A percentile compares a stretch with the other conserved stretches of the same genome.
These are phyloP conservation scores for Verruconis gallopava DNA, from an alignment of 2,329 filamentous ascomycete genomes.

Conservation along the genomic window DNA sequence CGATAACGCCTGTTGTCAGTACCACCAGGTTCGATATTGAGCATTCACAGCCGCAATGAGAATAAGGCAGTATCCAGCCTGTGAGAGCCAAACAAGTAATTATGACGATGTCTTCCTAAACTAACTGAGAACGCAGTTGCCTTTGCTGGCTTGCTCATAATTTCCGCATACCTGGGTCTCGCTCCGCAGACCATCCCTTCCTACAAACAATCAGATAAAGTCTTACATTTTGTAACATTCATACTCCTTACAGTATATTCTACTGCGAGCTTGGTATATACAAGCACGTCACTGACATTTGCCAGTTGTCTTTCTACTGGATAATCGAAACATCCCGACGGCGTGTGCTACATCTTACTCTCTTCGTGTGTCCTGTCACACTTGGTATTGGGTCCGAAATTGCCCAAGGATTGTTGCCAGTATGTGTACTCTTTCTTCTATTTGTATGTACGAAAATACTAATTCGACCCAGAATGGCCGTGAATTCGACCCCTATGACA, in stretches of 20 bases:
- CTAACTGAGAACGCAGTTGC: constrained; percentile 13
- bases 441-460: not conserved
- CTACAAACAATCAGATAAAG: constrained; percentile 69
- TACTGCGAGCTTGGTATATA: too few relatives aligned
- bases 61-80: constrained; percentile 44
- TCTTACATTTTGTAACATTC: constrained; percentile 77
- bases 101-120: not conserved
- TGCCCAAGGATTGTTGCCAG: constrained; percentile 57
- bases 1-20: too few relatives aligned
- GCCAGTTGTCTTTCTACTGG: constrained; percentile 73
- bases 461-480: constrained; percentile 29
- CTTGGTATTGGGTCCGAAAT: constrained; percentile 65
- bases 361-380: constrained; percentile 62
- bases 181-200: constrained; percentile 42
- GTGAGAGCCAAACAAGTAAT: not conserved
- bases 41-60: constrained; percentile 41
- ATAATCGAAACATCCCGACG: constrained; percentile 83
- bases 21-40: too few relatives aligned
- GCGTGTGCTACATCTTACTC: constrained; percentile 69
- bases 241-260: constrained; percentile 62
- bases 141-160: constrained; percentile 36
- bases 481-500: constrained; percentile 65
- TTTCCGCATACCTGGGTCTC: constrained; percentile 56
- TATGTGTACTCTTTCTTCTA: constrained; percentile 32
- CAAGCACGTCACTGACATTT: constrained; percentile 5